phyloP scores from a whole-genome alignment of 1,139 yeast species.

The Hanseniaspora sp. region DNA sequence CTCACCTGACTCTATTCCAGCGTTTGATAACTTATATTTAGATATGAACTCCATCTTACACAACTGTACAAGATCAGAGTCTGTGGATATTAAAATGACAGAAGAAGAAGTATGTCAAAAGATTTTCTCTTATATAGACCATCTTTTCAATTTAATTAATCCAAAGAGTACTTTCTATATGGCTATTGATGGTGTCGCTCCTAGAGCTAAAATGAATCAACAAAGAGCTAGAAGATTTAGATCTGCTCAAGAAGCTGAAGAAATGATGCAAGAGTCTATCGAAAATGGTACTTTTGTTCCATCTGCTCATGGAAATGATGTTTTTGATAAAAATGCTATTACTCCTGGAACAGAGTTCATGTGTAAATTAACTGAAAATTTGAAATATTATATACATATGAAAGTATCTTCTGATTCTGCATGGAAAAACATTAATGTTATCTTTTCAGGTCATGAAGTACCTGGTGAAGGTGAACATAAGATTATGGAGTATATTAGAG shows the following conservation, averaged over 20 bases:
- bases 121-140: constrained; percentile 91
- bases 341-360: constrained; percentile 98
- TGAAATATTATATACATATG: constrained; percentile 83
- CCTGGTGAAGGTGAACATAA: constrained; percentile 99
- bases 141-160: constrained; percentile 72
- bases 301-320: constrained; percentile 39
- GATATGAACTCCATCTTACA: constrained; percentile 98
- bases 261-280: constrained; percentile 42
- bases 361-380: constrained; percentile 74
- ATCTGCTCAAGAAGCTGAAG: constrained; percentile 88
- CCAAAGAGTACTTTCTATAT: constrained; percentile 83
- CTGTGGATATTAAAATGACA: constrained; percentile 52
- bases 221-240: constrained; percentile 95
- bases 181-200: constrained; percentile 99
- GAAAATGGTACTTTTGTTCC: constrained; percentile 39
- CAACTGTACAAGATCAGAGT: constrained; percentile 76
- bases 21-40: constrained; percentile 84
- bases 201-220: constrained; percentile 98
- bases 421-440: constrained; percentile 76
- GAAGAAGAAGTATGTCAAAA: constrained; percentile 90
- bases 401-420: constrained; percentile 82
- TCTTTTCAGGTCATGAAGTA: constrained; percentile 92
- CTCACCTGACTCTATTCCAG: constrained; percentile 70
- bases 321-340: constrained; percentile 88
- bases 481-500: constrained; percentile 86